These are phyloP conservation scores for Penicillium psychrosexuale DNA, from an alignment of 2,329 filamentous ascomycete species.

Conservation along the genomic window DNA sequence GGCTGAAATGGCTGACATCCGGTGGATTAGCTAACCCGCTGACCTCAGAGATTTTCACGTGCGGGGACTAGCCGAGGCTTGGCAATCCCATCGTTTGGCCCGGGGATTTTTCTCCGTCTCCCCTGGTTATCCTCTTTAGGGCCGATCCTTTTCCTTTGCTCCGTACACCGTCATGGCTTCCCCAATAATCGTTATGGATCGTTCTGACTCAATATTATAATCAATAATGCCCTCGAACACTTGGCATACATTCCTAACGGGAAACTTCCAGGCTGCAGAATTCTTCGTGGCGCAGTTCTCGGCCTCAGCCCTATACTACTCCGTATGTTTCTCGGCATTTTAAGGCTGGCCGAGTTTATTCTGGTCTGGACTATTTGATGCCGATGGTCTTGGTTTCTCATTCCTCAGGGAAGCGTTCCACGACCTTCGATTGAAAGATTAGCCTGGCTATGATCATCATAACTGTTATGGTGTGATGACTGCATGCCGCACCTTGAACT, in stretches of 20 bases:
- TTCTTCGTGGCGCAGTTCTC: background rate
- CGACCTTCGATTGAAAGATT: background rate
- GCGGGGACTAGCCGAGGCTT: background rate
- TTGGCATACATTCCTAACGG: background rate
- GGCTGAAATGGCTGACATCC: background rate
- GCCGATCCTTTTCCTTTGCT: background rate
- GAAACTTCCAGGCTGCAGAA: background rate
- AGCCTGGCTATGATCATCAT: background rate
- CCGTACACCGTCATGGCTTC: background rate
- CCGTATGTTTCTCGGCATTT: background rate
- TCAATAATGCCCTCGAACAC: background rate
- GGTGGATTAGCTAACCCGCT: background rate
- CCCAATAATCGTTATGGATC: background rate
- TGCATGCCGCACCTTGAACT: background rate
- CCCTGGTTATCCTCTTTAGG: background rate
- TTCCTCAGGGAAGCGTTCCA: background rate
- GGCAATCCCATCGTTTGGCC: background rate
- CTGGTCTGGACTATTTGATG: background rate
- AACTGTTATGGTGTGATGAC: background rate
- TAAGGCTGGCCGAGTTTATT: background rate
- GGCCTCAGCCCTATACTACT: constrained; percentile 3
- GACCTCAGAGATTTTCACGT: constrained; percentile 3
- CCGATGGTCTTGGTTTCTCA: background rate
- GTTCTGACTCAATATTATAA: background rate
- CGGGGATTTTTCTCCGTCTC: background rate